Base-by-base conservation (phyloP, 2,329 filamentous ascomycete species). In the Colletotrichum chrysophilum region DNA sequence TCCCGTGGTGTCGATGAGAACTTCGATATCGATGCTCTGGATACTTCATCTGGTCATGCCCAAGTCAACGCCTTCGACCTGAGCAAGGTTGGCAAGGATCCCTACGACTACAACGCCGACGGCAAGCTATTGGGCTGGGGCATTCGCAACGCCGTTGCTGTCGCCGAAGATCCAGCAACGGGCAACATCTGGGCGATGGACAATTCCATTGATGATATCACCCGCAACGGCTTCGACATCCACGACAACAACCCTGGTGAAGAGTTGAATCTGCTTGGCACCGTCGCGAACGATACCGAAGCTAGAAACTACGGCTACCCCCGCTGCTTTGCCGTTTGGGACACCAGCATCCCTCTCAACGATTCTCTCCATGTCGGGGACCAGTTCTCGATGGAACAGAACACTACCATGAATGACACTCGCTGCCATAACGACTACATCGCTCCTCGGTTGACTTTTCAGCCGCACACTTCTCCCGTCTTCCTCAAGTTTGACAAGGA, bases 231-330 rank as follows among this genome's bases (percentile, higher is more conserved):
- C 12, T 78, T 87, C n/a, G 91, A 94, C 76, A 89, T 94, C 60
- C 91, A 94, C 78, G 82, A 90, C 75, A 87, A 94, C 79, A 95
- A 95, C 79, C 94, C 94, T 0, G 94, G 89, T 18, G 94, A 95
- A 80, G 93, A 95, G 83, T 84, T 96, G 82, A 95, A 95, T 83
- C 94, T 91, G 81, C 91, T 94, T 75, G 93, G 94, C 5, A 89
- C 88, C 73, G 85, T 94, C 62, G 16, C 83, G 60, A 85, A 86
- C 18, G 78, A 84, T 32, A 75, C 79, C 32, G 80, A 79, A 9
- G 78, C 76, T 5, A 78, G 88, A 70, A 82, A 78, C 70, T 78
- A 76, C 66, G 16, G 77, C n/a, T 76, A 78, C 70, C 77, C 77
- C 7, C 72, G 72, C 68, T 94, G 93, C 83, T 93, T 91, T 78